phyloP scores from a whole-genome alignment of 306 rosid species.

The Acacia acuminata region DNA sequence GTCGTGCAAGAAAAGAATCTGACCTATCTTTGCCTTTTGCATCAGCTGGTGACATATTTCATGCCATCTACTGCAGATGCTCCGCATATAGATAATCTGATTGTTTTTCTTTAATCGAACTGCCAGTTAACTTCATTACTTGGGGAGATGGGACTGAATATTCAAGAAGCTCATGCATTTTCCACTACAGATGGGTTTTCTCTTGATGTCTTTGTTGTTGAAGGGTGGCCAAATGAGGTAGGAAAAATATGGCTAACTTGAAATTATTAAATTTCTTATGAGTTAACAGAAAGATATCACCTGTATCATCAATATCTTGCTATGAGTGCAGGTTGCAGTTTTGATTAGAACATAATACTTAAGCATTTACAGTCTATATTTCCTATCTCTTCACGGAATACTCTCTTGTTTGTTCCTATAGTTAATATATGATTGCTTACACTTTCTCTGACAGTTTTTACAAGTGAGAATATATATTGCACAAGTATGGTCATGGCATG shows the following conservation, averaged over 20 bases:
- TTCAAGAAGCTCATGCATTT: conserved; percentile 99
- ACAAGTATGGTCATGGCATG: not conserved
- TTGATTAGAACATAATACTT: conserved; percentile 8
- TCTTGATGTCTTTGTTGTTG: conserved; percentile 96
- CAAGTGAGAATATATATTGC: not conserved
- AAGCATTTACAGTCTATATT: not conserved
- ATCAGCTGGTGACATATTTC: conserved; percentile 16
- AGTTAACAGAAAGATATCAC: conserved; percentile 26
- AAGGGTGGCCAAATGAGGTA: conserved; percentile 95
- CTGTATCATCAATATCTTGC: conserved; percentile 25
- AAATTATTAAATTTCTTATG: conserved; percentile 16
- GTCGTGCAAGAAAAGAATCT: conserved; percentile 24
- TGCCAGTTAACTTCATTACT: conserved; percentile 86
- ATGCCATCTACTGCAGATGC: conserved; percentile 15
- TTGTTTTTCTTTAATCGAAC: conserved; percentile 9
- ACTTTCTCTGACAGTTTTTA: conserved; percentile 1
- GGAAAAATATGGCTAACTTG: conserved; percentile 32
- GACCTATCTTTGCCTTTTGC: conserved; percentile 17
- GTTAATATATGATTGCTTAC: conserved; percentile 23
- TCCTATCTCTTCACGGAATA: conserved; percentile 13
- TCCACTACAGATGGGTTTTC: conserved; percentile 96
- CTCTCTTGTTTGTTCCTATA: conserved; percentile 23
- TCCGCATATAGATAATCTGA: conserved; percentile 2
- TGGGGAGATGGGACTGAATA: conserved; percentile 92
- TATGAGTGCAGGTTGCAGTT: conserved; percentile 10